phyloP scores from a whole-genome alignment of 2,329 filamentous ascomycete species.

The Tolypocladium album region DNA sequence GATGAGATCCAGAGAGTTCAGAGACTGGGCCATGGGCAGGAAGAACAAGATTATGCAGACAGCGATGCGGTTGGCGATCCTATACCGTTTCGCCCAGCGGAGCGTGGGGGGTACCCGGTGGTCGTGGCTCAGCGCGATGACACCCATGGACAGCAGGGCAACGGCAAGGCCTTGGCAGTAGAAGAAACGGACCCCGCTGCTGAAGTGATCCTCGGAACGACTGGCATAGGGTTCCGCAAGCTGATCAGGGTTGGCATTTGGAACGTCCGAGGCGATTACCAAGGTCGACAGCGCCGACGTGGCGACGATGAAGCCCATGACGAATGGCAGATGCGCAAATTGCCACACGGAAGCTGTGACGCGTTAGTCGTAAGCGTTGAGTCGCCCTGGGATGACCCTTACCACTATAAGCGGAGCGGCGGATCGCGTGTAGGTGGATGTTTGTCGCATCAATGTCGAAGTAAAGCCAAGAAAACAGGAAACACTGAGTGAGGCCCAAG shows the following conservation, averaged over 20 bases:
- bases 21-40: constrained; percentile 37
- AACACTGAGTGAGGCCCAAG: constrained; percentile 45
- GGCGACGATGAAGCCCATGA: constrained; percentile 52
- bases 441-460: constrained; percentile 51
- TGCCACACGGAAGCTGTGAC: constrained; percentile 38
- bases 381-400: constrained; percentile 5
- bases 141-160: constrained; percentile 40
- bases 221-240: constrained; percentile 39
- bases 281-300: constrained; percentile 46
- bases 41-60: constrained; percentile 42
- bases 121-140: constrained; percentile 43
- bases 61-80: constrained; percentile 37
- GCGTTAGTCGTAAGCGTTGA: constrained; percentile 1
- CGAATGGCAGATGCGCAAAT: constrained; percentile 47
- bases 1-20: constrained; percentile 35
- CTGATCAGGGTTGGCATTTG: constrained; percentile 32
- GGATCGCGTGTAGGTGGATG: constrained; percentile 49
- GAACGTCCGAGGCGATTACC: constrained; percentile 45
- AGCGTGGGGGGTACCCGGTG: constrained; percentile 40
- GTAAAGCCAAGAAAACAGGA: constrained; percentile 52
- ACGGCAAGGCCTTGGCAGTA: constrained; percentile 53
- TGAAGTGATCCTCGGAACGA: constrained; percentile 38
- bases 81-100: constrained; percentile 37
- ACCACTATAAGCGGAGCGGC: constrained; percentile 35
- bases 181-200: constrained; percentile 45